Conservation (phyloP, 345 rosid genomes). For the Eucalyptus tenuipes region DNA sequence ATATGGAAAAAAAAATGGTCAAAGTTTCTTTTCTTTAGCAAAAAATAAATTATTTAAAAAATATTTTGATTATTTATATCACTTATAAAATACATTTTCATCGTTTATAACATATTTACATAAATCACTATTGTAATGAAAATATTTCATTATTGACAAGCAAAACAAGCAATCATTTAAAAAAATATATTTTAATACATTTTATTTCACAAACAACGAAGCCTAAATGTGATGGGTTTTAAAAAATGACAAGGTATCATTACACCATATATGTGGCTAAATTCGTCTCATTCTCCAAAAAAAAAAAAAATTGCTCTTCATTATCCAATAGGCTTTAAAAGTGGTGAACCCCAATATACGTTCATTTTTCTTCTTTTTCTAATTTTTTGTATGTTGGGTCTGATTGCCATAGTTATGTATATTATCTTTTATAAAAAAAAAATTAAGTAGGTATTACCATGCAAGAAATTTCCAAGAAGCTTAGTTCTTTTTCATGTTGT, state of each 20-base stretch:
- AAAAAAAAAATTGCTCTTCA: not conserved
- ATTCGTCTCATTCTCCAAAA: not conserved
- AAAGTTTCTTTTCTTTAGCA: accelerated
- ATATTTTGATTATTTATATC: not conserved
- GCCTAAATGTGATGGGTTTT: not conserved
- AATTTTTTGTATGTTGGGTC: not conserved
- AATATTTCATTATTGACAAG: not conserved
- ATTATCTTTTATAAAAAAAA: not conserved
- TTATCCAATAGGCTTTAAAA: not conserved
- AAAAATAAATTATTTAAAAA: not conserved
- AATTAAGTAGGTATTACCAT: not conserved
- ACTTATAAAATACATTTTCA: not conserved
- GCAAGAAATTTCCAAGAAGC: not conserved
- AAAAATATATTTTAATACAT: no score
- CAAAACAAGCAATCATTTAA: not conserved
- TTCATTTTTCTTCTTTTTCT: not conserved
- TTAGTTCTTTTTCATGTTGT: not conserved
- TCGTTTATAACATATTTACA: accelerated
- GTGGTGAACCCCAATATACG: not conserved
- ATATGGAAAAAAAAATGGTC: not conserved
- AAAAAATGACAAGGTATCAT: not conserved
- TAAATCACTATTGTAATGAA: not conserved
- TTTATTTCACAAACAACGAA: no score
- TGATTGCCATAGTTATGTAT: not conserved
- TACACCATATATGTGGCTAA: not conserved